Evolutionary conservation across 2,329 filamentous ascomycete species (phyloP).

Genomic region (Penicillium sp.): DNA sequence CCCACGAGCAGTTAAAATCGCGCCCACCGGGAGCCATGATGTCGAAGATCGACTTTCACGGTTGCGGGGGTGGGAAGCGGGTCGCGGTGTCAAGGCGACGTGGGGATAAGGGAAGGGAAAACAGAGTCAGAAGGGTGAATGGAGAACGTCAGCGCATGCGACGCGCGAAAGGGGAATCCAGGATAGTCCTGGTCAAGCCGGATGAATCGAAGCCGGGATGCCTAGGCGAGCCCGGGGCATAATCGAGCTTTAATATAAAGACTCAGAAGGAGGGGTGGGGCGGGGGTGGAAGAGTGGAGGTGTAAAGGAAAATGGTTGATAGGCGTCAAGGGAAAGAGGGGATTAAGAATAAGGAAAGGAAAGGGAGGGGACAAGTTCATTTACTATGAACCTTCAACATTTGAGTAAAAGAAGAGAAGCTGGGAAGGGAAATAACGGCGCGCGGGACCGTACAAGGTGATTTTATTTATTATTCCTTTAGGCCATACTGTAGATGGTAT

Average conservation of each 20-base stretch:
- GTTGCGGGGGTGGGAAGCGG: conserved; percentile 18
- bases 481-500: neutral
- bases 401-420: neutral
- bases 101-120: conserved; percentile 2
- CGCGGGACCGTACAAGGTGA: conserved; percentile 12
- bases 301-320: neutral
- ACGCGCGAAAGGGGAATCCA: conserved; percentile 13
- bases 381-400: neutral
- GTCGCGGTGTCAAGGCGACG: conserved; percentile 15
- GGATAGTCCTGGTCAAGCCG: conserved; percentile 22
- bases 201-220: conserved; percentile 18
- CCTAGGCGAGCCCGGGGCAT: conserved; percentile 17
- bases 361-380: neutral
- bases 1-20: conserved; percentile 47
- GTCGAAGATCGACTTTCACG: conserved; percentile 3
- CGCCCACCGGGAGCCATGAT: conserved; percentile 44
- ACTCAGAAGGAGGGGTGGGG: neutral
- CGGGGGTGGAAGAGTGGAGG: neutral
- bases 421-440: conserved; percentile 25
- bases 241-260: conserved; percentile 17
- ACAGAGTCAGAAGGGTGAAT: neutral
- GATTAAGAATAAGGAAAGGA: neutral
- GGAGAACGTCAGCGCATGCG: conserved; percentile 15
- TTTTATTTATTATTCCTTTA: conserved; percentile 10
- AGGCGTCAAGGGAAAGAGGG: neutral